A percentile compares a stretch with the other conserved stretches of the same genome.
phyloP scores from a whole-genome alignment of 1,284 basidiomycete genomes.

The Puccinia polysora region DNA sequence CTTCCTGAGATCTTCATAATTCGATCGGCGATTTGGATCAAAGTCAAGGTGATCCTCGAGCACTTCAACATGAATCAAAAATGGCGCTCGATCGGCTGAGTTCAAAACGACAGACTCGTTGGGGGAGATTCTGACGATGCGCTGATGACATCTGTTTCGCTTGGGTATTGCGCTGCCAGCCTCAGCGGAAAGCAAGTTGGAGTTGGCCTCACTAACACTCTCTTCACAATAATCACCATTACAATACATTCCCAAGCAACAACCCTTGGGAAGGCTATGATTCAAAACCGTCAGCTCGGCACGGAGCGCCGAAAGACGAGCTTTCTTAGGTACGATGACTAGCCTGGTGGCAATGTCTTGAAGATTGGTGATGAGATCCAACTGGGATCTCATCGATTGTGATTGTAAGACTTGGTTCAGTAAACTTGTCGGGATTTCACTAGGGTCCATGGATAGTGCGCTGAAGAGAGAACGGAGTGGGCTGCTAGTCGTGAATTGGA shows the following conservation, averaged over 20 bases:
- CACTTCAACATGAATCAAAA: conserved; percentile 86
- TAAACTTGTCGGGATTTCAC: conserved; percentile 14
- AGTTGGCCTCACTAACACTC: neutral
- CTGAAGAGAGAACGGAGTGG: conserved; percentile 19
- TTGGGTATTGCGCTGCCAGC: conserved; percentile 51
- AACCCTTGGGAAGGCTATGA: conserved; percentile 72
- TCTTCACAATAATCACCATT: conserved; percentile 33
- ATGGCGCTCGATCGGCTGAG: conserved; percentile 93
- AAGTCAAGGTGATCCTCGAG: conserved; percentile 88
- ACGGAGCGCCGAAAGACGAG: conserved; percentile 86
- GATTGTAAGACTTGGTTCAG: conserved; percentile 42
- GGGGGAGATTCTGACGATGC: conserved; percentile 93
- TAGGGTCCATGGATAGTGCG: conserved; percentile 19
- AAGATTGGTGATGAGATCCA: conserved; percentile 78
- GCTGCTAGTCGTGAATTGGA: conserved; percentile 6
- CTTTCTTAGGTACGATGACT: conserved; percentile 85
- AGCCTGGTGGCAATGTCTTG: conserved; percentile 91
- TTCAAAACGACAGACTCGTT: conserved; percentile 97
- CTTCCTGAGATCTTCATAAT: conserved; percentile 55
- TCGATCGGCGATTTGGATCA: conserved; percentile 75
- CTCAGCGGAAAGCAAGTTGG: conserved; percentile 45
- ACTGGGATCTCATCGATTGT: conserved; percentile 65
- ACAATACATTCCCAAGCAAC: conserved; percentile 44
- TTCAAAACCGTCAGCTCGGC: conserved; percentile 94
- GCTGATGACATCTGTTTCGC: conserved; percentile 65